phyloP scores from a whole-genome alignment of 2,329 filamentous ascomycete genomes.

The Aspergillus brunneoviolaceus region DNA sequence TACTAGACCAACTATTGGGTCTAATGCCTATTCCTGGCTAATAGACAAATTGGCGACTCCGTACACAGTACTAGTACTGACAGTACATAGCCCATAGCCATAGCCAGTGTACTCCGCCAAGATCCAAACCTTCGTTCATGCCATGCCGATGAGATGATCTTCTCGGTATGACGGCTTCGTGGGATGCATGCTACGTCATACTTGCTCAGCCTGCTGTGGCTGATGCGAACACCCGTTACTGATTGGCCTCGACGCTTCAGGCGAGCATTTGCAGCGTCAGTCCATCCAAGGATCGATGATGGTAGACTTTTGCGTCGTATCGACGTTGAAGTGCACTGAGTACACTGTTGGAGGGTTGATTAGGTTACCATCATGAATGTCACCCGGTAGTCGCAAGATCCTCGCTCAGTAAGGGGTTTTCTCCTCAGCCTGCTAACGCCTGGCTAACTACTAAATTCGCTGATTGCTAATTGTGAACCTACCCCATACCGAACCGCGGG shows the following conservation, averaged over 20 bases:
- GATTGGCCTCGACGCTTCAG: conserved; percentile 10
- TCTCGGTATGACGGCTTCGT: not conserved
- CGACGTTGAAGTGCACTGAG: not conserved
- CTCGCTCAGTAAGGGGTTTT: not conserved
- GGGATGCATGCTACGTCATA: conserved; percentile 12
- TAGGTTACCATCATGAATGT: not conserved
- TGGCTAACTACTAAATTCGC: no score
- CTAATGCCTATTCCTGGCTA: no score
- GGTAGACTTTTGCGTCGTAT: conserved; percentile 13
- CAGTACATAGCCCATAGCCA: no score
- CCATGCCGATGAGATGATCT: not conserved
- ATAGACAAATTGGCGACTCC: no score
- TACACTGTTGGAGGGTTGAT: not conserved
- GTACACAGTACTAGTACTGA: no score
- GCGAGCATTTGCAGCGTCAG: conserved; percentile 1
- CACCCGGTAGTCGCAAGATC: not conserved
- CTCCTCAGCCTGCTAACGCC: no score
- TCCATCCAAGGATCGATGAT: not conserved
- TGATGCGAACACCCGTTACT: conserved; percentile 1
- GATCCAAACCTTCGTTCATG: not conserved
- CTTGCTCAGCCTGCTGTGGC: conserved; percentile 12
- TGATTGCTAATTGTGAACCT: no score
- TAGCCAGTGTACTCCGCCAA: not conserved
- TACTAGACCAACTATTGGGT: not conserved
- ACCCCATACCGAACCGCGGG: no score